Percentiles rank a stretch among this genome's conserved stretches.
Evolutionary conservation across 345 rosid genomes (phyloP).

Genomic region (Lepidium didymum): DNA sequence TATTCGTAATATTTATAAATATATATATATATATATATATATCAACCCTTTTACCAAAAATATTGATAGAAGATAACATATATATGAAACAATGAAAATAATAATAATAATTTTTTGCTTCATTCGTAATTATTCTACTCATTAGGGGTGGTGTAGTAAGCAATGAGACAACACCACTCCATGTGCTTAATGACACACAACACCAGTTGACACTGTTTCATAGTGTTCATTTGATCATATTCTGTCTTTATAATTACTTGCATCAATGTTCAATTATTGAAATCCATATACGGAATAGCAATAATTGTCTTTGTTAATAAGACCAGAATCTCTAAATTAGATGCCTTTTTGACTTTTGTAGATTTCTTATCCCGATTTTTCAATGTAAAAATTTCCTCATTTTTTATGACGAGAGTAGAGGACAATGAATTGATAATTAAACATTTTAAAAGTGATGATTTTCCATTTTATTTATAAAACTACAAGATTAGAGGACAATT

Average conservation of each 20-base stretch:
- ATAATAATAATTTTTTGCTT: no score
- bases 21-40: no score
- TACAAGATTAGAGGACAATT: neutral
- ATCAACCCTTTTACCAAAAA: no score
- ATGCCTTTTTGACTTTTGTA: neutral
- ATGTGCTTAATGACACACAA: conserved; percentile 15
- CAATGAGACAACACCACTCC: conserved; percentile 11
- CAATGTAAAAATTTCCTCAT: neutral
- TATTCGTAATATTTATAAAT: no score
- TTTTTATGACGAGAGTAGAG: neutral
- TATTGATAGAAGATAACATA: no score
- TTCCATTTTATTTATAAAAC: neutral
- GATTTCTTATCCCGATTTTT: neutral
- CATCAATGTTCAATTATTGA: conserved; percentile 1
- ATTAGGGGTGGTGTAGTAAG: neutral
- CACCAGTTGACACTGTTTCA: neutral
- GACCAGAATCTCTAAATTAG: neutral
- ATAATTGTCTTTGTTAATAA: neutral
- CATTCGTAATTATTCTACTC: neutral
- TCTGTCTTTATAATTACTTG: neutral
- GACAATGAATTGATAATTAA: neutral
- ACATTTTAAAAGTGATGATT: neutral
- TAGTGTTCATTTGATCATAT: neutral
- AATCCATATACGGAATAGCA: neutral
- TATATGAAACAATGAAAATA: no score